Conservation (phyloP, 2,329 filamentous ascomycete genomes). For the Gyromitra esculenta region DNA sequence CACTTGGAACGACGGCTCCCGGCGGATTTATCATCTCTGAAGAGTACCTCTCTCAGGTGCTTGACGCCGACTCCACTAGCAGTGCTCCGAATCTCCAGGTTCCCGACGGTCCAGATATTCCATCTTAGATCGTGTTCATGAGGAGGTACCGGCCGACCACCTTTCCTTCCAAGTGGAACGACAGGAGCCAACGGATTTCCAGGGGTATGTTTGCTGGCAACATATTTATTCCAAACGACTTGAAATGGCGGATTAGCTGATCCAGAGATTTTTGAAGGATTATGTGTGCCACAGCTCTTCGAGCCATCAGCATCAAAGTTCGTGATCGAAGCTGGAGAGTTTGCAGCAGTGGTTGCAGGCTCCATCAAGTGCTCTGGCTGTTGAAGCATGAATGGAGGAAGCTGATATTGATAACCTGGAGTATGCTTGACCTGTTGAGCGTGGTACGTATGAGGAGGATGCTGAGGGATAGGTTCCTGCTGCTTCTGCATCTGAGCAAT, state of each 20-base stretch:
- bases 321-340: background rate
- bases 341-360: background rate
- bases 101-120: slow-evolving; percentile 29
- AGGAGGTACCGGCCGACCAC: slow-evolving; percentile 24
- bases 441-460: background rate
- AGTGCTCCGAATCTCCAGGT: slow-evolving; percentile 23
- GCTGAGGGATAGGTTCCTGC: background rate
- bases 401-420: background rate
- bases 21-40: background rate
- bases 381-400: background rate
- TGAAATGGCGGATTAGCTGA: background rate
- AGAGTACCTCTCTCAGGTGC: slow-evolving; percentile 19
- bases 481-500: background rate
- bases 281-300: background rate
- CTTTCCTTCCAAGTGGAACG: slow-evolving; percentile 13
- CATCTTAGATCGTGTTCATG: slow-evolving; percentile 1
- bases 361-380: background rate
- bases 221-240: background rate
- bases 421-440: background rate
- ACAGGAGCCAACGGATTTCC: background rate
- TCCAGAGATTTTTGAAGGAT: background rate
- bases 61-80: slow-evolving; percentile 27
- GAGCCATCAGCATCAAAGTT: background rate
- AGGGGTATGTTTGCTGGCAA: background rate
- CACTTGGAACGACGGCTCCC: slow-evolving; percentile 24